phyloP scores from a whole-genome alignment of 2,329 filamentous ascomycete species.

The Cladosporium phlei region DNA sequence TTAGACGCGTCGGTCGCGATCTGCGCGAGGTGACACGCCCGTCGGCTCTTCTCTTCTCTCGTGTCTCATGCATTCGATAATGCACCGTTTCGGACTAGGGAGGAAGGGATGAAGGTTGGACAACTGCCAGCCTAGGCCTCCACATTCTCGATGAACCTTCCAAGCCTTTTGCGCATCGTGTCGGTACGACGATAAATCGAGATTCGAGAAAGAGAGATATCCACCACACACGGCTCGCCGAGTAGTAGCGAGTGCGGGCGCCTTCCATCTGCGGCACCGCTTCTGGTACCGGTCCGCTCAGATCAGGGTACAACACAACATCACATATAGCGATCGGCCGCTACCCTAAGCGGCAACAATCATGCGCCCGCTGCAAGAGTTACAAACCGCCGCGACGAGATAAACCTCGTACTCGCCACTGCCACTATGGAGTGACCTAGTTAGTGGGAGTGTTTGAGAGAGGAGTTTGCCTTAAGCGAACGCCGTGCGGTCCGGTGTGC shows the following conservation, averaged over 20 bases:
- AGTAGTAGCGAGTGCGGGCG: too few species aligned
- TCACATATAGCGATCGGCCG: slow-evolving; percentile 10
- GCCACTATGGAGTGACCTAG: slow-evolving; percentile 3
- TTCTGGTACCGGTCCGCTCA: slow-evolving; percentile 1
- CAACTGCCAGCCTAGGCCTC: slow-evolving; percentile 2
- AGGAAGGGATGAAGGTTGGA: neutral
- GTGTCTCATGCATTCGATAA: slow-evolving; percentile 13
- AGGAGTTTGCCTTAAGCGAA: slow-evolving; percentile 6
- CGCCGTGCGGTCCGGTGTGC: slow-evolving; percentile 10
- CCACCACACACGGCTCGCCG: too few species aligned
- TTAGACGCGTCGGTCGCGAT: slow-evolving; percentile 6
- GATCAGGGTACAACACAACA: neutral
- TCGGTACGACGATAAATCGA: slow-evolving; percentile 11
- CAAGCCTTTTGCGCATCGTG: slow-evolving; percentile 9
- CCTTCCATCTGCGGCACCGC: slow-evolving; percentile 1
- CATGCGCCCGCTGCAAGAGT: slow-evolving; percentile 4
- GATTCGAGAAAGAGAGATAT: too few species aligned
- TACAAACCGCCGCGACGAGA: slow-evolving; percentile 5
- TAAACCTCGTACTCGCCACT: slow-evolving; percentile 11
- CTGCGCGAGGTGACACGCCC: slow-evolving; percentile 10
- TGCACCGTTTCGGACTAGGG: slow-evolving; percentile 4
- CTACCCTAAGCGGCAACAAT: slow-evolving; percentile 13
- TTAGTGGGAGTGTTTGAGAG: neutral
- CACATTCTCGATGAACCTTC: slow-evolving; percentile 13
- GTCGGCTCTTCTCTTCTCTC: too few species aligned